phyloP scores from a whole-genome alignment of 176 grass and related monocot genomes.

The Eragrostis curvula region DNA sequence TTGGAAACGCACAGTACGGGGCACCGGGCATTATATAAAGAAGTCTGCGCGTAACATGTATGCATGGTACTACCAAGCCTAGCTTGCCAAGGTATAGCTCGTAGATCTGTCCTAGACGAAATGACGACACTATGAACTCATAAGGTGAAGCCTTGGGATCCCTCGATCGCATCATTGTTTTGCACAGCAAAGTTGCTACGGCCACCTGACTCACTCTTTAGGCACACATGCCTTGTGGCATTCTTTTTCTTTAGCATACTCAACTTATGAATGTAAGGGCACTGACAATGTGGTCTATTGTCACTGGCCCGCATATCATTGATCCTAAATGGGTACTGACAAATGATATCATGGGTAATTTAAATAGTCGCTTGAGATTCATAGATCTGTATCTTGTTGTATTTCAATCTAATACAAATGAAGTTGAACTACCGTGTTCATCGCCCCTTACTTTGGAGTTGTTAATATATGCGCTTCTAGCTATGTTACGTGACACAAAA shows the following conservation, averaged over 20 bases:
- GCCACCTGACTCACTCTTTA: background rate
- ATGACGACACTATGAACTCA: slow-evolving; percentile 57
- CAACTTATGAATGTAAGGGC: background rate
- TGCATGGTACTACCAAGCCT: slow-evolving; percentile 15
- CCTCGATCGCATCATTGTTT: slow-evolving; percentile 9
- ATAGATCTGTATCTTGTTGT: background rate
- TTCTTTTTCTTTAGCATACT: background rate
- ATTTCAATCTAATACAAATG: background rate
- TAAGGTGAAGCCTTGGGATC: slow-evolving; percentile 7
- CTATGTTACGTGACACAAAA: background rate
- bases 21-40: slow-evolving; percentile 13
- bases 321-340: background rate
- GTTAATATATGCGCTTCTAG: background rate
- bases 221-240: background rate
- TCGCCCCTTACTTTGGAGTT: background rate
- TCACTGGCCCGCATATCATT: background rate
- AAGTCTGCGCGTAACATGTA: background rate
- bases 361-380: slow-evolving; percentile 9
- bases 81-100: slow-evolving; percentile 2
- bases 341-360: background rate
- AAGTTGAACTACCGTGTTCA: background rate
- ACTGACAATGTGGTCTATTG: background rate
- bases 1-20: slow-evolving; percentile 18
- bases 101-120: slow-evolving; percentile 30
- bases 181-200: slow-evolving; percentile 6